These are phyloP conservation scores for Phytophthora ohioensis DNA, from an alignment of 352 stramenopile genomes.

Conservation along the genomic window DNA sequence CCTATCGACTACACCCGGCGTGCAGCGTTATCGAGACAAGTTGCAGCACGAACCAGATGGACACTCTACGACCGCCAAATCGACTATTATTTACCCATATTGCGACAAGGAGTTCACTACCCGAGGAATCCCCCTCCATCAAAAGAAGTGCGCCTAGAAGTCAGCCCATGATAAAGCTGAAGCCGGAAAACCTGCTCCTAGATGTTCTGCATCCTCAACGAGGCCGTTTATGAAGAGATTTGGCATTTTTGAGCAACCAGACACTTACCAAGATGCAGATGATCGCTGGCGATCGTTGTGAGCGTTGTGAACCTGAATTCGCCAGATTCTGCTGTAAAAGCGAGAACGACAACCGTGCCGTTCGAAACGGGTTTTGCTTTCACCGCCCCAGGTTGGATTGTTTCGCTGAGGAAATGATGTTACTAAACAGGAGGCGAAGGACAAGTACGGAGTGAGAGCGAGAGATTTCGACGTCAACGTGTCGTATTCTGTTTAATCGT, in stretches of 20 bases:
- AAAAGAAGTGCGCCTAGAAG: not conserved
- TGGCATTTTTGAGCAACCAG: conserved; percentile 28
- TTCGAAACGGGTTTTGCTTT: no score
- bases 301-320: conserved; percentile 4
- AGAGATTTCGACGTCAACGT: not conserved
- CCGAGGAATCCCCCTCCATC: not conserved
- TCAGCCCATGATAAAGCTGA: not conserved
- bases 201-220: conserved; percentile 15
- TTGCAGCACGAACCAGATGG: no score
- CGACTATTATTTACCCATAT: not conserved
- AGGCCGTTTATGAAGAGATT: conserved; percentile 20
- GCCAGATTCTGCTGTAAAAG: conserved; percentile 24
- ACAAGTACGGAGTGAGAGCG: no score
- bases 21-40: no score
- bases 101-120: not conserved
- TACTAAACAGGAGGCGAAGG: no score
- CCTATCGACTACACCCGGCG: no score
- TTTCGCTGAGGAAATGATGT: no score
- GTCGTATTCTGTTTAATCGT: not conserved
- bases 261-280: conserved; percentile 23
- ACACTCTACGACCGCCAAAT: no score
- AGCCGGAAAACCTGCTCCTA: not conserved
- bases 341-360: conserved; percentile 18
- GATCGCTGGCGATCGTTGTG: conserved; percentile 21
- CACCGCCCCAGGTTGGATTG: no score